A percentile compares a stretch with the other conserved stretches of the same genome.
These are phyloP conservation scores for Alternaria rosae DNA, from an alignment of 2,329 filamentous ascomycete species.

Conservation along the genomic window DNA sequence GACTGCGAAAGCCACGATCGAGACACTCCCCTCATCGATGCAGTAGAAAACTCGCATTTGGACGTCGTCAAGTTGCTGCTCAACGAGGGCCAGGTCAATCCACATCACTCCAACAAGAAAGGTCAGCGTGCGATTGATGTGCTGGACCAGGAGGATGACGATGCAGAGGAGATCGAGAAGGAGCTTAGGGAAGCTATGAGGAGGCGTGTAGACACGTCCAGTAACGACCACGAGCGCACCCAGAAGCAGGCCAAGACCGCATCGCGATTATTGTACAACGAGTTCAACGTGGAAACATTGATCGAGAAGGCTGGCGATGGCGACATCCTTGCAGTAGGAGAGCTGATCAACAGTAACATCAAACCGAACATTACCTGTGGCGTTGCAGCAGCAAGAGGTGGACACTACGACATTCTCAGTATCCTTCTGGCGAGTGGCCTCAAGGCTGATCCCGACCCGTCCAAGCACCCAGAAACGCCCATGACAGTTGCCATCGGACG, in stretches of 20 bases:
- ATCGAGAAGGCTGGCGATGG: constrained; percentile 58
- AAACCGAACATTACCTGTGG: constrained; percentile 82
- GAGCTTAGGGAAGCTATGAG: constrained; percentile 67
- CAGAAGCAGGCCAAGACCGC: constrained; percentile 47
- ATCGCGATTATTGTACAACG: constrained; percentile 58
- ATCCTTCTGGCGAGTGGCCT: constrained; percentile 63
- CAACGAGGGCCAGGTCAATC: constrained; percentile 82
- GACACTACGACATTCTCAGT: constrained; percentile 86
- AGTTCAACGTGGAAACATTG: constrained; percentile 58
- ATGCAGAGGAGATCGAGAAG: constrained; percentile 81
- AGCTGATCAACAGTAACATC: constrained; percentile 57
- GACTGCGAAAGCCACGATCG: constrained; percentile 77
- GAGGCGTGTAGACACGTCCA: constrained; percentile 54
- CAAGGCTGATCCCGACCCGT: constrained; percentile 64
- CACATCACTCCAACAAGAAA: constrained; percentile 87
- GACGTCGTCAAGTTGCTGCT: constrained; percentile 86
- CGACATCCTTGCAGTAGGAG: constrained; percentile 57
- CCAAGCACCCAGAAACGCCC: constrained; percentile 87
- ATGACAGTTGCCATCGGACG: constrained; percentile 95
- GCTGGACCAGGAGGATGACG: constrained; percentile 75
- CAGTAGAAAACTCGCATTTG: constrained; percentile 92
- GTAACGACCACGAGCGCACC: constrained; percentile 51
- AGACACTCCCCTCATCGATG: constrained; percentile 94
- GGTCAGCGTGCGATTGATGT: constrained; percentile 91
- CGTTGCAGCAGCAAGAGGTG: constrained; percentile 89